Conservation (phyloP, 83 land plant genomes). For the Picea engelmannii region DNA sequence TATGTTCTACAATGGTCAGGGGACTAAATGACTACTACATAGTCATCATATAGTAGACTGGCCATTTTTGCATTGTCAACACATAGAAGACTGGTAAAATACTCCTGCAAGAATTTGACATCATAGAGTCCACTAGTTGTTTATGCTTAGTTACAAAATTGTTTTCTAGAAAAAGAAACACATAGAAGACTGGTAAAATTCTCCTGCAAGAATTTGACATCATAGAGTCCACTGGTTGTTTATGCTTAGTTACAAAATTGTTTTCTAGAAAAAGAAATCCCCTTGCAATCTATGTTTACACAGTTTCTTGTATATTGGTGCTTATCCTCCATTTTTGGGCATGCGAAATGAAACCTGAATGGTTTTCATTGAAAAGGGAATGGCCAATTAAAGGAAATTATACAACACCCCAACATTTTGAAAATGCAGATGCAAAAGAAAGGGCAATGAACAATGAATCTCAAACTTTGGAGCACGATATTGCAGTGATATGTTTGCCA, state of each 20-base stretch:
- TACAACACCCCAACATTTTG: neutral
- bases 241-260: neutral
- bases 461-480: neutral
- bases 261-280: neutral
- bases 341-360: slow-evolving; percentile 4
- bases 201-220: neutral
- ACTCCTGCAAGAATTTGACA: neutral
- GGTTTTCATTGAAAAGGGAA: neutral
- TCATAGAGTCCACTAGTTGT: neutral
- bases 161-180: neutral
- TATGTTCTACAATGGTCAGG: neutral
- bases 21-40: neutral
- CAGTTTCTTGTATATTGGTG: neutral
- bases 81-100: neutral
- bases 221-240: neutral
- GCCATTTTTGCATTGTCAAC: neutral
- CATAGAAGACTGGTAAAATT: neutral
- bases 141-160: neutral
- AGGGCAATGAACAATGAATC: neutral
- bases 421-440: neutral
- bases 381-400: neutral
- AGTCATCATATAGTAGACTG: neutral
- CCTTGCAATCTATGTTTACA: neutral
- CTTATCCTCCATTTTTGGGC: neutral
- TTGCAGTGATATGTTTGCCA: neutral